These are phyloP conservation scores for Fistulina hepatica DNA, from an alignment of 1,284 basidiomycete genomes.

Conservation along the genomic window DNA sequence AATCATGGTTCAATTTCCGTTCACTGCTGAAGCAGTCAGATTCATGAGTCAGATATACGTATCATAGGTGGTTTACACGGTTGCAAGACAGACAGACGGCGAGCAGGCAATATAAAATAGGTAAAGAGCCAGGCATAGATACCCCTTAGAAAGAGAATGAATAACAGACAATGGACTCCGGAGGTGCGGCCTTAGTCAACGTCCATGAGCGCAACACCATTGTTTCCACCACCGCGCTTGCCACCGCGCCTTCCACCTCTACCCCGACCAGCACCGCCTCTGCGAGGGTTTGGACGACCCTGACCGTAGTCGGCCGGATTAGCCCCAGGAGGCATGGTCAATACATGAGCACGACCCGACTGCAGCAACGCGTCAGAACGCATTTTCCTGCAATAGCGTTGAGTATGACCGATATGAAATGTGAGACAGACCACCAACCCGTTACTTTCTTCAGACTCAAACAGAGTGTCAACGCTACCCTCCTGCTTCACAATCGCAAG, in stretches of 20 bases:
- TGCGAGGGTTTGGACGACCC: slow-evolving; percentile 24
- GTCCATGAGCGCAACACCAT: slow-evolving; percentile 29
- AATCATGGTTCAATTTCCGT: too few relatives aligned
- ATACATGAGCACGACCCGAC: slow-evolving; percentile 55
- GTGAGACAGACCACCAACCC: slow-evolving; percentile 40
- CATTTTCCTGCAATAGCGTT: slow-evolving; percentile 53
- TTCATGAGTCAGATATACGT: too few relatives aligned
- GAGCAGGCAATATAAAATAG: too few relatives aligned
- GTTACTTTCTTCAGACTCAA: slow-evolving; percentile 34
- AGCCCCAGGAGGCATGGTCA: slow-evolving; percentile 59
- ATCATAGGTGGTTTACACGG: too few relatives aligned
- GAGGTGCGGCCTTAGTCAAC: slow-evolving; percentile 23
- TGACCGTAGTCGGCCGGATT: slow-evolving; percentile 45
- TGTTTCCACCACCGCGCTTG: slow-evolving; percentile 19
- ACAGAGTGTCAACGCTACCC: slow-evolving; percentile 59
- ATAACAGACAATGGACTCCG: too few relatives aligned
- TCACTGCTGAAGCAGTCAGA: too few relatives aligned
- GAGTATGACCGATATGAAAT: slow-evolving; percentile 2
- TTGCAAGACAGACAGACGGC: too few relatives aligned
- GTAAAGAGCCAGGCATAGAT: too few relatives aligned
- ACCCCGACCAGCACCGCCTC: slow-evolving; percentile 27
- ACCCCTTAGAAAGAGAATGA: too few relatives aligned
- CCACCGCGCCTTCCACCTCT: slow-evolving; percentile 26
- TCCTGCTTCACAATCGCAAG: slow-evolving; percentile 47
- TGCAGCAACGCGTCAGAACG: slow-evolving; percentile 69